These are phyloP conservation scores for Glebionis coronaria DNA, from an alignment of 129 eudicot species.

Conservation along the genomic window DNA sequence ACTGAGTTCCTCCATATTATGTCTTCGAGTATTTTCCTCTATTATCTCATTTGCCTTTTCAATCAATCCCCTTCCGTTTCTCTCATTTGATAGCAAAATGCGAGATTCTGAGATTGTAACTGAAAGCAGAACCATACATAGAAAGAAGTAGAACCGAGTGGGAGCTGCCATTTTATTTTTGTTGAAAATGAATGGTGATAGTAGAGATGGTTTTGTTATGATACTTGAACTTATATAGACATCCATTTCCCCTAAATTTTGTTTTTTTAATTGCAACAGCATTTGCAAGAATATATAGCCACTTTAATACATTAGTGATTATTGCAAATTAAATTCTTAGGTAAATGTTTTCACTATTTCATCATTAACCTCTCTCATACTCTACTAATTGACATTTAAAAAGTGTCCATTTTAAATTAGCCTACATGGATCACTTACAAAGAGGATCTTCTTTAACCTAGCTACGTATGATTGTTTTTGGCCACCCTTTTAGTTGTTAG, in stretches of 20 bases:
- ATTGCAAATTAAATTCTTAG: conserved; percentile 21
- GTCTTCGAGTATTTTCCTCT: conserved; percentile 32
- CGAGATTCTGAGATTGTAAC: conserved; percentile 29
- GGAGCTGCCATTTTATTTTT: conserved; percentile 36
- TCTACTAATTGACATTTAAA: conserved; percentile 27
- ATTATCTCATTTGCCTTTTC: conserved; percentile 39
- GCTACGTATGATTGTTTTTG: conserved; percentile 22
- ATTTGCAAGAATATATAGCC: conserved; percentile 25
- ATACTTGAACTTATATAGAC: conserved; percentile 40
- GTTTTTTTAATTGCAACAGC: conserved; percentile 13
- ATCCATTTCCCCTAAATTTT: conserved; percentile 14
- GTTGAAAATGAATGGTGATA: conserved; percentile 18
- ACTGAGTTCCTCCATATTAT: conserved; percentile 15
- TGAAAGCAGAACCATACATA: conserved; percentile 32
- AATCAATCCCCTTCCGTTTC: conserved; percentile 25
- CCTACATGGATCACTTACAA: conserved; percentile 26
- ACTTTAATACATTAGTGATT: conserved; percentile 10
- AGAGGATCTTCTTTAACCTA: conserved; percentile 15
- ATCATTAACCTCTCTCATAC: conserved; percentile 7
- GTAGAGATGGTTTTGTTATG: conserved; percentile 23
- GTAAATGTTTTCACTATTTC: conserved; percentile 30
- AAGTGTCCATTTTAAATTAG: conserved; percentile 18
- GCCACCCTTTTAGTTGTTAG: conserved; percentile 19
- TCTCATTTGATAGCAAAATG: not conserved
- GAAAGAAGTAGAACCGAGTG: conserved; percentile 37